phyloP scores from a whole-genome alignment of 2,329 filamentous ascomycete genomes.

The Polytolypa hystricis region DNA sequence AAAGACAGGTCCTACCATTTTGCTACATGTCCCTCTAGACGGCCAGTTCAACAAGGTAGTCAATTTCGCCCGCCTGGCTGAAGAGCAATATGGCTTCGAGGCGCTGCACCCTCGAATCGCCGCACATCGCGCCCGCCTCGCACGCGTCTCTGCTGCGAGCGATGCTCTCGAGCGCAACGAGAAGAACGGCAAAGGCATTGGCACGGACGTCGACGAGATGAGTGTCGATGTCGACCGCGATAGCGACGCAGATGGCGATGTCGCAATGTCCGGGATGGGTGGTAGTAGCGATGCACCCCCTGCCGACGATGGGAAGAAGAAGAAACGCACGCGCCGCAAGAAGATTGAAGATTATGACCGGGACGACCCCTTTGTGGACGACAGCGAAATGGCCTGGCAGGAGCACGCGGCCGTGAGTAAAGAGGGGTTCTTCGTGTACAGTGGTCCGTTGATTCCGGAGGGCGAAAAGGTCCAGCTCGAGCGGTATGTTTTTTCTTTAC shows the following conservation, averaged over 20 bases:
- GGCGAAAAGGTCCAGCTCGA: constrained; percentile 63
- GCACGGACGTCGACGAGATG: constrained; percentile 59
- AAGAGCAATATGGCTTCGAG: constrained; percentile 89
- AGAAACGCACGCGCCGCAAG: constrained; percentile 55
- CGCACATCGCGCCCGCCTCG: constrained; percentile 75
- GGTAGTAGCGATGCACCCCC: not conserved
- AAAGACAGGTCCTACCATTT: constrained; percentile 58
- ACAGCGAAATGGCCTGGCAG: constrained; percentile 91
- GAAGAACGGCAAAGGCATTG: constrained; percentile 54
- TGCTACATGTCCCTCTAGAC: constrained; percentile 69
- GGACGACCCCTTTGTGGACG: constrained; percentile 64
- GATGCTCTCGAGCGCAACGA: constrained; percentile 70
- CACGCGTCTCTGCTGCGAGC: constrained; percentile 78
- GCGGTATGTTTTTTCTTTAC: constrained; percentile 35
- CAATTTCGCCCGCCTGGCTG: constrained; percentile 88
- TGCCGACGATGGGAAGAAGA: constrained; percentile 33
- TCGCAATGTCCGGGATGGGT: constrained; percentile 30
- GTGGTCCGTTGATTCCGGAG: constrained; percentile 78
- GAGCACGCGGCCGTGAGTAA: constrained; percentile 87
- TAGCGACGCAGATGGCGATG: constrained; percentile 41
- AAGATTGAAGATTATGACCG: constrained; percentile 58
- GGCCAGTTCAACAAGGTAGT: constrained; percentile 82
- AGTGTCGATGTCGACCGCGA: constrained; percentile 79
- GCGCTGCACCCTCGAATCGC: constrained; percentile 85
- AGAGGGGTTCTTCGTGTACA: constrained; percentile 97